phyloP scores from a whole-genome alignment of 2,329 filamentous ascomycete species.

The Claviceps sorghi region DNA sequence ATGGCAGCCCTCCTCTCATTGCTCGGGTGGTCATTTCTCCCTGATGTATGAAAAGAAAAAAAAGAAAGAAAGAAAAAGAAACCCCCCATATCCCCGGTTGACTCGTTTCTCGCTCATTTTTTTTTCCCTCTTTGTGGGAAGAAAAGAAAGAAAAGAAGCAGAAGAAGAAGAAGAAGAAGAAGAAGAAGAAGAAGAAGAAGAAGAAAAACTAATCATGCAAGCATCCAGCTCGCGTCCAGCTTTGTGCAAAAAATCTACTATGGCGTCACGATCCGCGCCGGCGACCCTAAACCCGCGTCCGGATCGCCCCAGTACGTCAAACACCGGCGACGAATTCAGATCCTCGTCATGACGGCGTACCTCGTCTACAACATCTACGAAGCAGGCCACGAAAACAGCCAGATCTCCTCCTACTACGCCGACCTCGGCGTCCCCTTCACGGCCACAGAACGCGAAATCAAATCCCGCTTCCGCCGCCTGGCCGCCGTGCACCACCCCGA shows the following conservation, averaged over 20 bases:
- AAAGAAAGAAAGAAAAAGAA: too few relatives aligned
- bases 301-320: slow-evolving; percentile 52
- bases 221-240: slow-evolving; percentile 64
- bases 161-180: not conserved
- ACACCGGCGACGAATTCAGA: slow-evolving; percentile 71
- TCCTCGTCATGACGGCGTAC: slow-evolving; percentile 69
- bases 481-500: slow-evolving; percentile 67
- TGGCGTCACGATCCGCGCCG: slow-evolving; percentile 74
- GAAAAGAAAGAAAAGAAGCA: too few relatives aligned
- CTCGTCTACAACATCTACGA: slow-evolving; percentile 88
- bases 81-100: not conserved
- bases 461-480: slow-evolving; percentile 70
- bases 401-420: slow-evolving; percentile 62
- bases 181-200: not conserved
- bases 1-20: slow-evolving; percentile 41
- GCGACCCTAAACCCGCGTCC: slow-evolving; percentile 61
- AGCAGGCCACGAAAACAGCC: slow-evolving; percentile 65
- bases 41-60: slow-evolving; percentile 31
- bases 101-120: slow-evolving; percentile 37
- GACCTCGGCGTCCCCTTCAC: slow-evolving; percentile 55
- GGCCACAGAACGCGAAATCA: slow-evolving; percentile 62
- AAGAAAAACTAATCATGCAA: not conserved
- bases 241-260: slow-evolving; percentile 76
- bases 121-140: too few relatives aligned
- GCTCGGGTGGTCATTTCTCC: slow-evolving; percentile 42